Evolutionary conservation across 305 asterid genomes (phyloP).

Genomic region (Fraxinus ornus): DNA sequence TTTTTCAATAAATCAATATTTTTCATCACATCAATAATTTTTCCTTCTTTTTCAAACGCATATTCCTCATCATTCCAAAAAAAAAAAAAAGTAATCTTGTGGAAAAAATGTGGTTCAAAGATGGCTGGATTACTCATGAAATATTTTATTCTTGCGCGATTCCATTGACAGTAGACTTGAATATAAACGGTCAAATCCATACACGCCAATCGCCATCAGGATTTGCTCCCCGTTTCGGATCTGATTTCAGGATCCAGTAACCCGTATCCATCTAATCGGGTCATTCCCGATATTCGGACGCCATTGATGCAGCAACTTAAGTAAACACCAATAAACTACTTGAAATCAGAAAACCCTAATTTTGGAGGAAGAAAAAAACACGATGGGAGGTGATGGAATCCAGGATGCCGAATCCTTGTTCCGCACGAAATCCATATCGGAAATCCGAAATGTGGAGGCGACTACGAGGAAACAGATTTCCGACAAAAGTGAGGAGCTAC

Average conservation of each 20-base stretch:
- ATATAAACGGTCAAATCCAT: not conserved
- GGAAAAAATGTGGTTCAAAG: too few relatives aligned
- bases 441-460: conserved; percentile 77
- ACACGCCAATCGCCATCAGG: not conserved
- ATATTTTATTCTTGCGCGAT: not conserved
- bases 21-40: too few relatives aligned
- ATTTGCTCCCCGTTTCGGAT: not conserved
- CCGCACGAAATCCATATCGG: conserved; percentile 77
- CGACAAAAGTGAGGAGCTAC: conserved; percentile 87
- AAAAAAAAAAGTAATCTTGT: too few relatives aligned
- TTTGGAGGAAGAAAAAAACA: not conserved
- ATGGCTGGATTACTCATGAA: too few relatives aligned
- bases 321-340: not conserved
- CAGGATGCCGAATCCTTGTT: conserved; percentile 88
- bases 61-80: too few relatives aligned
- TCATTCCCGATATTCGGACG: not conserved
- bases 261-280: not conserved
- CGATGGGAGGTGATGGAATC: conserved; percentile 15
- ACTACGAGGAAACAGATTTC: conserved; percentile 82
- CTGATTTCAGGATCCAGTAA: not conserved
- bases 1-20: too few relatives aligned
- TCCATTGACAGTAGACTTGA: not conserved
- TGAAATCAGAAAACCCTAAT: not conserved
- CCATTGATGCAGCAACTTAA: not conserved
- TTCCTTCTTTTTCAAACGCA: too few relatives aligned